Evolutionary conservation across 768 basidiomycete species (phyloP).

Genomic region (Leccinum fibrillosum): DNA sequence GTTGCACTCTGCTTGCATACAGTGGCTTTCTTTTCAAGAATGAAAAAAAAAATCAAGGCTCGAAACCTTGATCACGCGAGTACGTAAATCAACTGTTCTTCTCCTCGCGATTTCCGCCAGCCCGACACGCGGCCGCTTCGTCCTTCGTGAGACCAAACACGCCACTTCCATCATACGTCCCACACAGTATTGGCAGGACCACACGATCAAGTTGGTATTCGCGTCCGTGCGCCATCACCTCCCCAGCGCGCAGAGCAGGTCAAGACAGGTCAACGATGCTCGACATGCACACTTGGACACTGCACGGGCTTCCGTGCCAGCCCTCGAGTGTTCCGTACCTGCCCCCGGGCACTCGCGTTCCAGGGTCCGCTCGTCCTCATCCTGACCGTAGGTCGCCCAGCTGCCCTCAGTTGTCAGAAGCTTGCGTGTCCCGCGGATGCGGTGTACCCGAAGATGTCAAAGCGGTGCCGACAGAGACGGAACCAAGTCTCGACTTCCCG

Average conservation of each 20-base stretch:
- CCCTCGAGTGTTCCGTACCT: background rate
- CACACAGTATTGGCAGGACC: background rate
- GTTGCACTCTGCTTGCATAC: too few relatives aligned
- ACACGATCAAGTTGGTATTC: background rate
- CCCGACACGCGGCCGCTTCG: background rate
- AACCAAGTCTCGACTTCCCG: background rate
- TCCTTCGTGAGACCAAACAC: background rate
- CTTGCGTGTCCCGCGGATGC: background rate
- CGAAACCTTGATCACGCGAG: background rate
- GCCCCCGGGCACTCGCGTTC: too few relatives aligned
- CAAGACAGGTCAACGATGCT: background rate
- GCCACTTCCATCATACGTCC: background rate
- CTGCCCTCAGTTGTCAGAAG: background rate
- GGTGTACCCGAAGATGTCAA: background rate
- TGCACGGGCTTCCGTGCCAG: background rate
- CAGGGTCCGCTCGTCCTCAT: background rate
- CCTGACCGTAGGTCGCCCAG: background rate
- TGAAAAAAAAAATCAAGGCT: background rate
- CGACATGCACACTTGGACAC: background rate
- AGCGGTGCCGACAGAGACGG: background rate
- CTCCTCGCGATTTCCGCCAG: background rate
- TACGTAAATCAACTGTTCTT: background rate
- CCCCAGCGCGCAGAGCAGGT: background rate
- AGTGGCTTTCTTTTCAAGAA: too few relatives aligned
- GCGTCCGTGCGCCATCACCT: background rate